Conservation (phyloP, 1,139 yeast genomes). For the Hanseniaspora sp. region DNA sequence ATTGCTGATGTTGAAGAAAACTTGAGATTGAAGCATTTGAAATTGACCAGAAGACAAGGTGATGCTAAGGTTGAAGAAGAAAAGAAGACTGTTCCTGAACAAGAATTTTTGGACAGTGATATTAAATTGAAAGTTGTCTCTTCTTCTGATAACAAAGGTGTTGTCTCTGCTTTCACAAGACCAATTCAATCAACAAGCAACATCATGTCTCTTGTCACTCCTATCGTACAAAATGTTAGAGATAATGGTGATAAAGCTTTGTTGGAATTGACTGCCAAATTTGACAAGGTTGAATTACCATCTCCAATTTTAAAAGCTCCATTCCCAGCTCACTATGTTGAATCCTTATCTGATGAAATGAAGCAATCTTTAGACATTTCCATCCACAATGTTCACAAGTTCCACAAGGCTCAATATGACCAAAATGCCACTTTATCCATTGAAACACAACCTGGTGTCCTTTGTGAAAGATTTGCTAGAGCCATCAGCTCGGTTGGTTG, state of each 20-base stretch:
- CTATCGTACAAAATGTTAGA: conserved; percentile 72
- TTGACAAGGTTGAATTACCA: conserved; percentile 66
- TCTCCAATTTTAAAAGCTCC: conserved; percentile 80
- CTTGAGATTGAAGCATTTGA: conserved; percentile 69
- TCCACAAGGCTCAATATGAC: conserved; percentile 79
- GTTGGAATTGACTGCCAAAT: conserved; percentile 74
- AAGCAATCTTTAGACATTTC: conserved; percentile 81
- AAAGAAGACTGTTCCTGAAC: conserved; percentile 20
- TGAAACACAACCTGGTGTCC: conserved; percentile 88
- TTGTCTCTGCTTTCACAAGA: conserved; percentile 57
- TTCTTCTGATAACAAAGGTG: conserved; percentile 37
- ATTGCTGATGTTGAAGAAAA: conserved; percentile 73
- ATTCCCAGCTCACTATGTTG: conserved; percentile 57
- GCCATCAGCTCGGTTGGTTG: conserved; percentile 92
- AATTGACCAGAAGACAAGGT: conserved; percentile 87
- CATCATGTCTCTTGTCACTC: conserved; percentile 82
- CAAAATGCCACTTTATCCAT: conserved; percentile 62
- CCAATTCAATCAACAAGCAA: conserved; percentile 87
- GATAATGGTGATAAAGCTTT: conserved; percentile 75
- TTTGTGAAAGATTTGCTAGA: conserved; percentile 86
- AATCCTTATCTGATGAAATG: conserved; percentile 58
- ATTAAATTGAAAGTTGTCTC: conserved; percentile 57
- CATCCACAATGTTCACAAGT: conserved; percentile 73
- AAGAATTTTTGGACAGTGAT: conserved; percentile 27
- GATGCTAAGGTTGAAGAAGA: conserved; percentile 50